Evolutionary conservation across 805 yeast species (phyloP).

Genomic region (Saccharomyces kudriavzevii): DNA sequence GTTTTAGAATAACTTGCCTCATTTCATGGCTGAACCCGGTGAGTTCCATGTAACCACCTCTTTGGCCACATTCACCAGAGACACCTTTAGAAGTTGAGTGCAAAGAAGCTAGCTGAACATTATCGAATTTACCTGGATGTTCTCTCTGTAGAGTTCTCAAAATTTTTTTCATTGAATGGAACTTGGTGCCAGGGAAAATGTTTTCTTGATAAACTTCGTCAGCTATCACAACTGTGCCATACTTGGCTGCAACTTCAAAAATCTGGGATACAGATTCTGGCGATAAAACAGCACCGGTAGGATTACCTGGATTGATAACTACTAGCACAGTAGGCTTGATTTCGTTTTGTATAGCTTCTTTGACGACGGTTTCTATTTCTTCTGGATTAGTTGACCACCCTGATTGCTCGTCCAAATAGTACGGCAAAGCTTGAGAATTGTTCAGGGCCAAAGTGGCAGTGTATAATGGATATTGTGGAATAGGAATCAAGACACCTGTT

Average conservation of each 20-base stretch:
- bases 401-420: conserved; percentile 70
- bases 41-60: conserved; percentile 97
- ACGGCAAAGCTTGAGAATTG: conserved; percentile 76
- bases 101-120: conserved; percentile 83
- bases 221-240: conserved; percentile 81
- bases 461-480: conserved; percentile 96
- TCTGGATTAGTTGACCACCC: conserved; percentile 78
- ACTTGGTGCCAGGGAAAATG: conserved; percentile 64
- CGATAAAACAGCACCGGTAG: conserved; percentile 82
- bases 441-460: conserved; percentile 89
- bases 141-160: conserved; percentile 53
- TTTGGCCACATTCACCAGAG: conserved; percentile 97
- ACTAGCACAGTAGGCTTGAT: conserved; percentile 71
- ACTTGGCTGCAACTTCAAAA: conserved; percentile 70
- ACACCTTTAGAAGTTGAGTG: conserved; percentile 98
- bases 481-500: conserved; percentile 84
- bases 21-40: conserved; percentile 71
- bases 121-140: conserved; percentile 47
- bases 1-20: conserved; percentile 62
- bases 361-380: conserved; percentile 50
- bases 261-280: conserved; percentile 61
- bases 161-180: conserved; percentile 77
- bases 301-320: conserved; percentile 96
- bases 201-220: conserved; percentile 98
- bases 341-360: conserved; percentile 42